Base-by-base conservation (phyloP, 257 asterid genomes). In the Agastache rugosa region DNA sequence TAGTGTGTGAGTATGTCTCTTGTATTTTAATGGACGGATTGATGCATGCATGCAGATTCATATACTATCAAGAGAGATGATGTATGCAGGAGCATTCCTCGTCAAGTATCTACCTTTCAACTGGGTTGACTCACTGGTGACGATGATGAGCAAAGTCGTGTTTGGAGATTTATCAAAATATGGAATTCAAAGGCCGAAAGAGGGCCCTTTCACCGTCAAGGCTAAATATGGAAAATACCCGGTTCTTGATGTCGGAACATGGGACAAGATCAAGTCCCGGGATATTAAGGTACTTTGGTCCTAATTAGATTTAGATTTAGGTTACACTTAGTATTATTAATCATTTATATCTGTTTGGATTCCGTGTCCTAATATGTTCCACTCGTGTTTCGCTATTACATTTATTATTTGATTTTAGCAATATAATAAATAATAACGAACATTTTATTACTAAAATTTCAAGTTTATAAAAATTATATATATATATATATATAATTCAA, bases 221-320 rank as follows among this genome's bases (percentile, higher is more conserved):
- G 54, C 27, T 11, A 89, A 89, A 73, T 65, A 81, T 45, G 98
- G 97, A 0, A 92, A 90, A 51, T 92, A 90, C 63, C 97, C 97
- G 0, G 64, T 92, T 5, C 15, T 90, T 48, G 94, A 92, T 58
- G 83, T 85, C 34, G 98, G 98, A 20, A 87, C 98, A 29, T 0
- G 60, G 45, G 47, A 16, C 44, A 86, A 88, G 37, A 83, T 88
- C 35, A 87, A 83, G 50, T 80, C 89, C 2, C 75, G 88, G 6
- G 73, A 88, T 31, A 31, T 31, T 31, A 31, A 31, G 37, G 37
- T 31, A 31, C 37, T 25, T 25, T 25, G 29, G 1, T 25, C 29
- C 29, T 25, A 25, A 25, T n/a, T n/a, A n/a, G n/a, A n/a, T n/a
- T n/a, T n/a, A n/a, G 29, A 1, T 25, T 25, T 25, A 25, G 29